These are phyloP conservation scores for Hansenula anomala DNA, from an alignment of 1,139 yeast genomes.

Conservation along the genomic window DNA sequence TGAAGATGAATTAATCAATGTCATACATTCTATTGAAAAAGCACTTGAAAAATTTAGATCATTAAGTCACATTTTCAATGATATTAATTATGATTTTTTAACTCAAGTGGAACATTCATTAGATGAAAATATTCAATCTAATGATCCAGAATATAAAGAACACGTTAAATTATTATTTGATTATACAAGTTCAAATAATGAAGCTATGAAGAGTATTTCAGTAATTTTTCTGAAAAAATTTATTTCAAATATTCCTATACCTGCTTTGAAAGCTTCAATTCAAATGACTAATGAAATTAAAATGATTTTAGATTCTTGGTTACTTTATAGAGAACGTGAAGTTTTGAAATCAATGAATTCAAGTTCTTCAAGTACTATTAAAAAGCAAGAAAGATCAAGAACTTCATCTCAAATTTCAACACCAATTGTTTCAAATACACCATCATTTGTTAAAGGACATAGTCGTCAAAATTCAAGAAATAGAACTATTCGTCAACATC, in stretches of 20 bases:
- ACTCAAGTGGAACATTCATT: slow-evolving; percentile 5
- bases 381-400: not conserved
- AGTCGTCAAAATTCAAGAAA: not conserved
- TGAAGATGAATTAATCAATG: too few species aligned
- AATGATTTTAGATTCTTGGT: slow-evolving; percentile 7
- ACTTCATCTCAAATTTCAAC: not conserved
- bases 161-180: not conserved
- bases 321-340: slow-evolving; percentile 5
- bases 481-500: not conserved
- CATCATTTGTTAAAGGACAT: not conserved
- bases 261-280: slow-evolving; percentile 6
- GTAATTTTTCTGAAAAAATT: slow-evolving; percentile 5
- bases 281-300: slow-evolving; percentile 3
- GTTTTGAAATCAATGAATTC: too few species aligned
- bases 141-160: not conserved
- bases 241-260: slow-evolving; percentile 8
- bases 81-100: slow-evolving; percentile 14
- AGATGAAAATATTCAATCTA: not conserved
- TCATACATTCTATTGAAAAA: slow-evolving; percentile 7
- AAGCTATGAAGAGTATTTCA: not conserved
- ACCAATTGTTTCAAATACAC: not conserved
- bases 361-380: not conserved
- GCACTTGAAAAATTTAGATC: slow-evolving; percentile 7
- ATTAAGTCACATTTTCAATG: slow-evolving; percentile 9
- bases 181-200: not conserved